A percentile compares a stretch with the other conserved stretches of the same genome.
These are phyloP conservation scores for Pestalotiopsis sp. DNA, from an alignment of 2,329 filamentous ascomycete genomes.

Conservation along the genomic window DNA sequence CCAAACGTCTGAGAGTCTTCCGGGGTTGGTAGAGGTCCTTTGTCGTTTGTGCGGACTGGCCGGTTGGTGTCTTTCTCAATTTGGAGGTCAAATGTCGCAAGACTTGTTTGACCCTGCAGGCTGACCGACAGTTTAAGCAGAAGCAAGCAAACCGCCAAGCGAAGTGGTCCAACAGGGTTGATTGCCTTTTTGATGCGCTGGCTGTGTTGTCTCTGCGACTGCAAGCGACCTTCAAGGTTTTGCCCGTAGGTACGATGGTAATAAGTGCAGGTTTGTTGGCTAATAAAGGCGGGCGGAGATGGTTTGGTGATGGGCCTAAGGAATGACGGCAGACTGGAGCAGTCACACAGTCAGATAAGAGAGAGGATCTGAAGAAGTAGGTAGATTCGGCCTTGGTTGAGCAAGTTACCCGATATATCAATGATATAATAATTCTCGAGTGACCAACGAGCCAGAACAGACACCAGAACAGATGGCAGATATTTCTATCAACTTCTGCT, in stretches of 20 bases:
- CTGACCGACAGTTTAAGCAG: conserved; percentile 3
- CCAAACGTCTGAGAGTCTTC: not conserved
- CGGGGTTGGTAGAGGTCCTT: not conserved
- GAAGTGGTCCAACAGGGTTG: not conserved
- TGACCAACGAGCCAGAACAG: not conserved
- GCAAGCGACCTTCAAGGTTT: not conserved
- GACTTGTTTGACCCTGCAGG: not conserved
- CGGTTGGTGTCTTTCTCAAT: not conserved
- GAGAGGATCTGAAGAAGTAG: not conserved
- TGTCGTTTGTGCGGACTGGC: not conserved
- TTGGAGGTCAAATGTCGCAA: conserved; percentile 1
- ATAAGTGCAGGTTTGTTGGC: not conserved
- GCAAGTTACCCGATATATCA: not conserved
- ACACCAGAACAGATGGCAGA: not conserved
- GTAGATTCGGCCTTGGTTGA: not conserved
- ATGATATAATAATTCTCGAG: not conserved
- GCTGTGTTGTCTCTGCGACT: not conserved
- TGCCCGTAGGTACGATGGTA: not conserved
- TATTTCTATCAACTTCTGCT: conserved; percentile 6
- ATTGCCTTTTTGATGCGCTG: not conserved
- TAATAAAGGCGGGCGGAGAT: not conserved
- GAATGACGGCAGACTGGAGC: not conserved
- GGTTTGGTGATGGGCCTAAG: not conserved
- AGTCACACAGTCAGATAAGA: not conserved
- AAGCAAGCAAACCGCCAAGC: not conserved